These are phyloP conservation scores for Plasmodium fragile DNA, from an alignment of 169 alveolate species.

Conservation along the genomic window DNA sequence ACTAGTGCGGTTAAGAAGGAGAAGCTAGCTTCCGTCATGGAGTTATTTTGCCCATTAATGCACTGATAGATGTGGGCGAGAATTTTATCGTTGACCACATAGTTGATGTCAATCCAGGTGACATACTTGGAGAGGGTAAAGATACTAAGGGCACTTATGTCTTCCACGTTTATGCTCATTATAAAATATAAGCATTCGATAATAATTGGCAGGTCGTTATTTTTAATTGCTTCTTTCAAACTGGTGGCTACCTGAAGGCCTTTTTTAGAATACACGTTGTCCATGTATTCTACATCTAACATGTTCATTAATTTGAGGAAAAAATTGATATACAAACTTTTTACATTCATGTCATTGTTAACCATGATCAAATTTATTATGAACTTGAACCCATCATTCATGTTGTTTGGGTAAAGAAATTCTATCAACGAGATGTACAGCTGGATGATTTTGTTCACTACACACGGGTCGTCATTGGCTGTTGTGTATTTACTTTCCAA, in stretches of 20 bases:
- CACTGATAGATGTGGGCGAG: slow-evolving; percentile 25
- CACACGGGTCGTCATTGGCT: slow-evolving; percentile 73
- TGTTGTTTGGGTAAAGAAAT: slow-evolving; percentile 42
- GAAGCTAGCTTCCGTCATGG: slow-evolving; percentile 40
- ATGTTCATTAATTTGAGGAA: slow-evolving; percentile 63
- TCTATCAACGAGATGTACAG: slow-evolving; percentile 41
- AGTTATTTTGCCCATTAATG: slow-evolving; percentile 12
- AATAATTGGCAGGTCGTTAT: slow-evolving; percentile 54
- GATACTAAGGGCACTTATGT: slow-evolving; percentile 12
- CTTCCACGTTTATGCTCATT: slow-evolving; percentile 45
- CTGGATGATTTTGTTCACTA: slow-evolving; percentile 49
- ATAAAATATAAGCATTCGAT: slow-evolving; percentile 69
- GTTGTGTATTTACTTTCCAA: slow-evolving; percentile 48
- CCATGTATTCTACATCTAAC: slow-evolving; percentile 67
- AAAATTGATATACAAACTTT: slow-evolving; percentile 33
- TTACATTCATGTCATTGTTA: slow-evolving; percentile 31
- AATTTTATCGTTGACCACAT: slow-evolving; percentile 63
- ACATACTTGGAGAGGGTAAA: slow-evolving; percentile 67
- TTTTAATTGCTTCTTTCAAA: slow-evolving; percentile 60
- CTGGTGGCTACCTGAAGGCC: slow-evolving; percentile 27
- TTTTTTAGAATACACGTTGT: slow-evolving; percentile 46
- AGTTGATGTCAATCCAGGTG: slow-evolving; percentile 68
- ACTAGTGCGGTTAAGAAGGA: slow-evolving; percentile 36
- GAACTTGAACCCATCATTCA: slow-evolving; percentile 59
- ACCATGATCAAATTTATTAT: slow-evolving; percentile 39